Conservation (phyloP, 2,329 filamentous ascomycete genomes). For the Leptodontidium sp. region DNA sequence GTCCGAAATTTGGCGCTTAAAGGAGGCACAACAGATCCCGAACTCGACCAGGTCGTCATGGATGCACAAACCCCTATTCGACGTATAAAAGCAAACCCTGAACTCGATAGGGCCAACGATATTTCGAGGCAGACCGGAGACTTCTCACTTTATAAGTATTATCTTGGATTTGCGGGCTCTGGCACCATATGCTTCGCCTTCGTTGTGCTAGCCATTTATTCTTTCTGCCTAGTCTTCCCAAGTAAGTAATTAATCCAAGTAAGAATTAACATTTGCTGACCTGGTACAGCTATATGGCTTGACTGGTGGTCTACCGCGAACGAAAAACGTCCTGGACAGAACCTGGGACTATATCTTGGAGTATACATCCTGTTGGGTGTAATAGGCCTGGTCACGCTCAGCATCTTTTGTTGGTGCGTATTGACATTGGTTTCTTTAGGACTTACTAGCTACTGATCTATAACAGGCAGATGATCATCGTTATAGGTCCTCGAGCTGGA, state of each 20-base stretch:
- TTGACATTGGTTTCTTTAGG: not conserved
- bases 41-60: not conserved
- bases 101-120: constrained; percentile 6
- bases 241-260: constrained; percentile 2
- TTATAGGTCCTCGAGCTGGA: constrained; percentile 4
- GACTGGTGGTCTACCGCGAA: constrained; percentile 6
- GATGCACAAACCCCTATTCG: not conserved
- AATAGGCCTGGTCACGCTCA: constrained; percentile 2
- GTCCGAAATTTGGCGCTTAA: constrained; percentile 29
- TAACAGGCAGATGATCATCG: constrained; percentile 5
- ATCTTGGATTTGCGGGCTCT: constrained; percentile 8
- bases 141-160: constrained; percentile 12
- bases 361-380: constrained; percentile 2
- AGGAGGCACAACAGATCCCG: not conserved
- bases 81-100: not conserved
- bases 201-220: constrained; percentile 4
- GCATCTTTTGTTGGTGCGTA: constrained; percentile 6
- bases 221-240: constrained; percentile 6
- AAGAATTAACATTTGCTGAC: constrained; percentile 7
- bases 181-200: constrained; percentile 3
- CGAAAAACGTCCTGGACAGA: constrained; percentile 4
- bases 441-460: constrained; percentile 6
- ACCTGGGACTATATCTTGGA: constrained; percentile 6
- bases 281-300: constrained; percentile 4
- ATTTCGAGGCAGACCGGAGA: constrained; percentile 8